Percentiles rank a stretch among this genome's conserved stretches.
Conservation (phyloP, 2,329 filamentous ascomycete species). For the Pezicula radicicola region DNA sequence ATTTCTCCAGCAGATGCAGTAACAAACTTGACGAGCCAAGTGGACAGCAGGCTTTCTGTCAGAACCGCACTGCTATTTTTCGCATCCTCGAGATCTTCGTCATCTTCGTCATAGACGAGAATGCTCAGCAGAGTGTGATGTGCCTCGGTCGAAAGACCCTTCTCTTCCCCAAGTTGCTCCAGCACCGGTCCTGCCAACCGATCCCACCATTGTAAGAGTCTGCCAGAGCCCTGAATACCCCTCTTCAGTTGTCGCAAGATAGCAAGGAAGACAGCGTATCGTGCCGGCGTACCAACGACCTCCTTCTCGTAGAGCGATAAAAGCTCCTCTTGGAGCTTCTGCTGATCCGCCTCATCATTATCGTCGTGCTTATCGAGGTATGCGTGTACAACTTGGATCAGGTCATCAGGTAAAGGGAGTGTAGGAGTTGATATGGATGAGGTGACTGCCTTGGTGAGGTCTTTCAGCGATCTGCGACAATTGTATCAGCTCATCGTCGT, state of each 20-base stretch:
- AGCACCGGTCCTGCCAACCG: slow-evolving; percentile 54
- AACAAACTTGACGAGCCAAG: slow-evolving; percentile 51
- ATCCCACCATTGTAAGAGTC: slow-evolving; percentile 71
- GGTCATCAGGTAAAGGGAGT: slow-evolving; percentile 64
- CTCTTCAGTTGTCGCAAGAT: slow-evolving; percentile 63
- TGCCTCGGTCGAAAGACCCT: slow-evolving; percentile 60
- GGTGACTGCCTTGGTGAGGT: slow-evolving; percentile 56
- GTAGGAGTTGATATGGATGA: slow-evolving; percentile 45
- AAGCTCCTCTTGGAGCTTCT: slow-evolving; percentile 72
- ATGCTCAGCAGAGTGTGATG: slow-evolving; percentile 63
- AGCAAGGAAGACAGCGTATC: slow-evolving; percentile 65
- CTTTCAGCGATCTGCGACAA: slow-evolving; percentile 41
- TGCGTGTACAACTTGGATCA: slow-evolving; percentile 57
- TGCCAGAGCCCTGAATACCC: slow-evolving; percentile 58
- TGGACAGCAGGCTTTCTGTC: slow-evolving; percentile 51
- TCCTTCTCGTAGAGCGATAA: slow-evolving; percentile 62
- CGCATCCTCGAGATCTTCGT: slow-evolving; percentile 44
- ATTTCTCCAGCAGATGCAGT: slow-evolving; percentile 35
- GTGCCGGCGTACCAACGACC: slow-evolving; percentile 52
- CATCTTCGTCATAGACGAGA: slow-evolving; percentile 59
- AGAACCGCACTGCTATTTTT: slow-evolving; percentile 45
- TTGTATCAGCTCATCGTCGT: not conserved
- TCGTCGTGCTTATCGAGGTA: slow-evolving; percentile 68
- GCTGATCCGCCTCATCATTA: slow-evolving; percentile 65
- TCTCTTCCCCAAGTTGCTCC: slow-evolving; percentile 57